Conservation (phyloP, 2,329 filamentous ascomycete species). For the Byssochlamys sp. region DNA sequence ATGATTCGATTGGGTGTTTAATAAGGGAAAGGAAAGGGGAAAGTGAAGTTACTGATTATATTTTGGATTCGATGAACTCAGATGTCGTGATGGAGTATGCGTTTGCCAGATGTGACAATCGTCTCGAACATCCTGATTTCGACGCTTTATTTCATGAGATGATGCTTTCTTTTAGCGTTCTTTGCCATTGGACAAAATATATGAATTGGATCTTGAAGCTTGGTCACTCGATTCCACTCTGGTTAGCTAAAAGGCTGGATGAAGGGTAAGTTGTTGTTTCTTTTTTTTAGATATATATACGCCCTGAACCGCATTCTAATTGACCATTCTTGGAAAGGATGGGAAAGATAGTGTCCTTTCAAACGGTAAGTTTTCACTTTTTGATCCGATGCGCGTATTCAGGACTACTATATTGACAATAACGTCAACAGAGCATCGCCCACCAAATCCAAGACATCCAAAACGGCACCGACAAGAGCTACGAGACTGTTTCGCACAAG, state of each 20-base stretch:
- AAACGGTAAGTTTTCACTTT: not conserved
- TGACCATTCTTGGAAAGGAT: not conserved
- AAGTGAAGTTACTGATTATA: not conserved
- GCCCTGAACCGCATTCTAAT: not conserved
- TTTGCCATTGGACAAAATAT: not conserved
- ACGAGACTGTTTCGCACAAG: not conserved
- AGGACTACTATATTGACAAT: not conserved
- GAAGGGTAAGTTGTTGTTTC: not conserved
- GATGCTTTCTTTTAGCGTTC: not conserved
- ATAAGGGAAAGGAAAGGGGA: too few species aligned
- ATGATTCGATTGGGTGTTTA: not conserved
- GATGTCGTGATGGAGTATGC: not conserved
- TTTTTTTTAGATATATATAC: not conserved
- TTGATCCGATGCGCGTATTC: too few species aligned
- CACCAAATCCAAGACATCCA: conserved; percentile 4
- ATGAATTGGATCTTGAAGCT: conserved; percentile 3
- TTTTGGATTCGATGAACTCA: not conserved
- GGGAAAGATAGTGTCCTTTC: not conserved
- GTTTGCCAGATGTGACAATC: conserved; percentile 2
- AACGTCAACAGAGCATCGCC: not conserved
- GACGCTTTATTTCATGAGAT: conserved; percentile 2
- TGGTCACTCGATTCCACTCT: conserved; percentile 1
- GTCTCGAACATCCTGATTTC: conserved; percentile 3
- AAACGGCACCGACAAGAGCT: conserved; percentile 6
- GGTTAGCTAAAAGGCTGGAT: not conserved